These are phyloP conservation scores for Ziziphus jujuba DNA, from an alignment of 306 rosid genomes.

Conservation along the genomic window DNA sequence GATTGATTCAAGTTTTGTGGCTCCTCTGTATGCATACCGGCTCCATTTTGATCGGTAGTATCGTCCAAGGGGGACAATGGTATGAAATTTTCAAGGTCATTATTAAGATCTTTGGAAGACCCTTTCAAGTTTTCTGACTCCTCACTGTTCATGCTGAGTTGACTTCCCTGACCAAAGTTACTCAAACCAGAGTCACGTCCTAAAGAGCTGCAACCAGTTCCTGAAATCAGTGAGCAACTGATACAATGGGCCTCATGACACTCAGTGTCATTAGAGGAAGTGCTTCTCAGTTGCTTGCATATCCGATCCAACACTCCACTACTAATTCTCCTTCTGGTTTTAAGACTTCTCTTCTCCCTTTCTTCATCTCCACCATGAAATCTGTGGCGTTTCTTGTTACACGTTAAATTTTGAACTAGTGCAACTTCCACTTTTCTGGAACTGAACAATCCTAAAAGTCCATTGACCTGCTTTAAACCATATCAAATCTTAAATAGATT, in stretches of 20 bases:
- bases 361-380: constrained; percentile 3
- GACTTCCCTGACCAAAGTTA: constrained; percentile 1
- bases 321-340: constrained; percentile 17
- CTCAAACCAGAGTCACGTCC: neutral
- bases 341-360: constrained; percentile 8
- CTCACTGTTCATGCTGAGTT: too few relatives aligned
- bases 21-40: neutral
- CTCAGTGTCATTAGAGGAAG: too few relatives aligned
- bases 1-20: constrained; percentile 9
- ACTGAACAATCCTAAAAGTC: constrained; percentile 49
- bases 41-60: too few relatives aligned
- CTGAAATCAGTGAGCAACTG: too few relatives aligned
- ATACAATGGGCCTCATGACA: too few relatives aligned
- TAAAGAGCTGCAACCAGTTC: constrained; percentile 2
- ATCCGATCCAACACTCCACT: constrained; percentile 10
- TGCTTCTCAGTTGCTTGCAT: neutral
- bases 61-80: too few relatives aligned
- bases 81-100: too few relatives aligned
- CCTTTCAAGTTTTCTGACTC: too few relatives aligned
- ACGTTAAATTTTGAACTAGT: constrained; percentile 4
- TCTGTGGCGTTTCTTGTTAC: constrained; percentile 5
- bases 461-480: constrained; percentile 39
- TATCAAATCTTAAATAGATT: constrained; percentile 4
- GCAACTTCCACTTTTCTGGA: constrained; percentile 25
- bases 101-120: too few relatives aligned